A percentile compares a stretch with the other conserved stretches of the same genome.
phyloP scores from a whole-genome alignment of 805 yeast species.

The Candida hispaniensis region DNA sequence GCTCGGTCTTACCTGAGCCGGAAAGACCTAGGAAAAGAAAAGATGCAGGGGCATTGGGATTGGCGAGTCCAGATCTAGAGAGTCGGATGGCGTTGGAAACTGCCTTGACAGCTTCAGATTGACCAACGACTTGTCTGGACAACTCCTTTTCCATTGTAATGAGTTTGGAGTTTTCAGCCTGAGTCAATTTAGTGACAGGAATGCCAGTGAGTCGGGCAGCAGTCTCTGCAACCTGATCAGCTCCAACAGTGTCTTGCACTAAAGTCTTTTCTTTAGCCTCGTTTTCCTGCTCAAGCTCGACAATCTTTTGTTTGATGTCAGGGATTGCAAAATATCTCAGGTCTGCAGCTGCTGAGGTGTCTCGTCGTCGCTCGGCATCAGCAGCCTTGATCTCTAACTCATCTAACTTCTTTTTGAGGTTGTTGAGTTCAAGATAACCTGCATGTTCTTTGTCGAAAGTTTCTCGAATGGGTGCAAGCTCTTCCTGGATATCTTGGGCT shows the following conservation, averaged over 20 bases:
- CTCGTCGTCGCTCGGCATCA: constrained; percentile 96
- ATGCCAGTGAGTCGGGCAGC: constrained; percentile 96
- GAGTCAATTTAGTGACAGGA: constrained; percentile 83
- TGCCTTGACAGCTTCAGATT: constrained; percentile 89
- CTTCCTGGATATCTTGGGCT: constrained; percentile 76
- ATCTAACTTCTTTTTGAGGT: constrained; percentile 81
- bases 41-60: constrained; percentile 94
- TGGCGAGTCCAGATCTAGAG: constrained; percentile 87
- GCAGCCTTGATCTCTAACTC: constrained; percentile 86
- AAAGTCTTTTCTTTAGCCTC: constrained; percentile 52
- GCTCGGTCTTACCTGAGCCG: constrained; percentile 97
- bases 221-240: constrained; percentile 90
- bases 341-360: constrained; percentile 90
- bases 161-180: constrained; percentile 87
- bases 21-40: constrained; percentile 90
- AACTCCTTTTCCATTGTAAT: constrained; percentile 89
- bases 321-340: constrained; percentile 96
- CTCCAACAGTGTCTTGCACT: constrained; percentile 81
- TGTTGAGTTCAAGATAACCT: constrained; percentile 83
- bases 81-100: constrained; percentile 92
- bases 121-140: constrained; percentile 82
- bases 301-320: constrained; percentile 68
- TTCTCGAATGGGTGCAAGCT: constrained; percentile 72
- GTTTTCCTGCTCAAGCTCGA: constrained; percentile 65
- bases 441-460: constrained; percentile 77